Percentiles rank a stretch among this genome's conserved stretches.
These are phyloP conservation scores for Aspergillus biplanus DNA, from an alignment of 495 filamentous ascomycete species.

Conservation along the genomic window DNA sequence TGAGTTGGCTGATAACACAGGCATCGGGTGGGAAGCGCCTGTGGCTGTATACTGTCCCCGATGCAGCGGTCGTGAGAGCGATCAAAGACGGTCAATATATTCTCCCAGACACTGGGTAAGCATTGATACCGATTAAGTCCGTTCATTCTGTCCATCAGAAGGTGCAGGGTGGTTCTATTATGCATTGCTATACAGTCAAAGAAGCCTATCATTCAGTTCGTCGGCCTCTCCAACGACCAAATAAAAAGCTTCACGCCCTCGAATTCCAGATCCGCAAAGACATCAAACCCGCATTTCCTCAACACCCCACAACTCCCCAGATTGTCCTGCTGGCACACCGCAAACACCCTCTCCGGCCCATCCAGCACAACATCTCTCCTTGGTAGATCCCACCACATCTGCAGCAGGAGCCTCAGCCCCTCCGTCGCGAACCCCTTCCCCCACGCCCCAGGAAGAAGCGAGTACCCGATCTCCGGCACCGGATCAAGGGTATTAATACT, in stretches of 20 bases:
- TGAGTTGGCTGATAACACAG: slow-evolving; percentile 41
- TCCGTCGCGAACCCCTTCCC: slow-evolving; percentile 10
- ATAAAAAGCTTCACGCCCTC: neutral
- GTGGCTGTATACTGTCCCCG: slow-evolving; percentile 22
- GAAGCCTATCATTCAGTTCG: neutral
- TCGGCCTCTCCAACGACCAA: slow-evolving; percentile 9
- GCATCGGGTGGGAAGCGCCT: slow-evolving; percentile 29
- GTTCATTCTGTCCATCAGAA: neutral
- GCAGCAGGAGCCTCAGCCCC: neutral
- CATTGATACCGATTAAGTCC: neutral
- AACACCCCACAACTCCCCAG: neutral
- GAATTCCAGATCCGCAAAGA: neutral
- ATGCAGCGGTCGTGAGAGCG: slow-evolving; percentile 32
- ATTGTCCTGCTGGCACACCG: neutral
- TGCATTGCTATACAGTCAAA: neutral
- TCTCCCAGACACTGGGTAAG: neutral
- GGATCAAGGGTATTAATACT: slow-evolving; percentile 1
- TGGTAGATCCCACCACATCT: slow-evolving; percentile 6
- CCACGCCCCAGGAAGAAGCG: neutral
- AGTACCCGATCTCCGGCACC: slow-evolving; percentile 3
- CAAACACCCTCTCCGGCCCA: neutral
- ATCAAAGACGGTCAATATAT: slow-evolving; percentile 37
- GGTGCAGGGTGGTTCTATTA: neutral
- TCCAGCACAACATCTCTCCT: neutral
- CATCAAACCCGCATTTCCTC: slow-evolving; percentile 6